Evolutionary conservation across 2,329 filamentous ascomycete genomes (phyloP).

Genomic region (Chalara sp.): DNA sequence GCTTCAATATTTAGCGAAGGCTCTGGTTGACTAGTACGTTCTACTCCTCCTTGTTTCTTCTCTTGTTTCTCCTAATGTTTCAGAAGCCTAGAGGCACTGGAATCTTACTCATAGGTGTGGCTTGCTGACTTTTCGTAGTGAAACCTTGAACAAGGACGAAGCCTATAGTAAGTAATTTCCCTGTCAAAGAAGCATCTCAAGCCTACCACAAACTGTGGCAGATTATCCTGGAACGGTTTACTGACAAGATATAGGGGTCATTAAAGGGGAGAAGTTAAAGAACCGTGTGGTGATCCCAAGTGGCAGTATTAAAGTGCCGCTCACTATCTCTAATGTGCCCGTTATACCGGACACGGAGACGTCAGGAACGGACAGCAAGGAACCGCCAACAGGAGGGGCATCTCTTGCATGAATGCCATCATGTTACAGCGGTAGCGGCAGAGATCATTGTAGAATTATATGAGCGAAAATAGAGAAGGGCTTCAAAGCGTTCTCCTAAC

Average conservation of each 20-base stretch:
- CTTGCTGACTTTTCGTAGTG: slow-evolving; percentile 30
- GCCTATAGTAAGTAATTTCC: slow-evolving; percentile 51
- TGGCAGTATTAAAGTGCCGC: slow-evolving; percentile 61
- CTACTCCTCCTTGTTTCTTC: background rate
- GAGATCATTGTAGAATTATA: too few species aligned
- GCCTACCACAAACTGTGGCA: too few species aligned
- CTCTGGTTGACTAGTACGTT: slow-evolving; percentile 69
- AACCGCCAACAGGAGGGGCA: background rate
- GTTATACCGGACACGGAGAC: background rate
- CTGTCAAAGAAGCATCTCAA: too few species aligned
- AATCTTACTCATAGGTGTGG: too few species aligned
- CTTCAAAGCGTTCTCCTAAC: too few species aligned
- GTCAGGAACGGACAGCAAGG: background rate
- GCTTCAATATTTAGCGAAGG: slow-evolving; percentile 80
- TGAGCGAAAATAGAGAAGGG: too few species aligned
- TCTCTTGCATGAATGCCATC: too few species aligned
- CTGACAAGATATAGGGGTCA: slow-evolving; percentile 44
- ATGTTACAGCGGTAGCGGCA: too few species aligned
- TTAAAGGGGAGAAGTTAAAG: slow-evolving; percentile 75
- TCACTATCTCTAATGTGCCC: background rate
- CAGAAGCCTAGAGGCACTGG: too few species aligned
- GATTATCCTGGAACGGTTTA: too few species aligned
- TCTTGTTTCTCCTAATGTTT: background rate
- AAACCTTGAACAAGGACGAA: slow-evolving; percentile 83
- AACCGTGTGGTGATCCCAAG: slow-evolving; percentile 56